phyloP scores from a whole-genome alignment of 106 monocot species.

The Acorus gramineus region DNA sequence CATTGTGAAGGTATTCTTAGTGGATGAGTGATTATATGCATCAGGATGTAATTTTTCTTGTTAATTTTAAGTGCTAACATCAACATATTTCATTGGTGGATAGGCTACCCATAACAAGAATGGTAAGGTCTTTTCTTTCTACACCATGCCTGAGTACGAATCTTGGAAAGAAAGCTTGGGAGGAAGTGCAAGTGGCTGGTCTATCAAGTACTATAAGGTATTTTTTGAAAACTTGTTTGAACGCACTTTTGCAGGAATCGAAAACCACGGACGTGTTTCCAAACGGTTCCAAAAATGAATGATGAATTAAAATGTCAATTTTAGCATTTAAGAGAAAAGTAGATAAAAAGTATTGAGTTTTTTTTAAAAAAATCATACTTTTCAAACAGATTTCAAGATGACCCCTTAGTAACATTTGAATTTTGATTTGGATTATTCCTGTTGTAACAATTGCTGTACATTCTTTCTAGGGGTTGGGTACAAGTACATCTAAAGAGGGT shows the following conservation, averaged over 20 bases:
- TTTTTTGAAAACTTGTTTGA: not conserved
- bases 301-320: too few species aligned
- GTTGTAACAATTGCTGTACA: not conserved
- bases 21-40: not conserved
- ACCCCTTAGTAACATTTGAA: not conserved
- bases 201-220: slow-evolving; percentile 97
- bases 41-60: not conserved
- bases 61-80: slow-evolving; percentile 1
- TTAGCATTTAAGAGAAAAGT: too few species aligned
- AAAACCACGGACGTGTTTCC: too few species aligned
- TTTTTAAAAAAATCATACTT: too few species aligned
- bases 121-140: slow-evolving; percentile 56
- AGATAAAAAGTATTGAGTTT: too few species aligned
- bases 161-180: slow-evolving; percentile 78
- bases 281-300: too few species aligned
- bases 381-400: not conserved
- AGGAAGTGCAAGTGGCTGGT: slow-evolving; percentile 62
- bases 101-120: slow-evolving; percentile 60
- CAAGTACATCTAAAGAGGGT: slow-evolving; percentile 84
- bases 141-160: slow-evolving; percentile 96
- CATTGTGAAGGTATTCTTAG: slow-evolving; percentile 67
- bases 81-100: not conserved
- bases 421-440: not conserved
- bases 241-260: too few species aligned
- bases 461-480: slow-evolving; percentile 67